These are phyloP conservation scores for Pyrenochaeta sp. DNA, from an alignment of 2,329 filamentous ascomycete genomes.

Conservation along the genomic window DNA sequence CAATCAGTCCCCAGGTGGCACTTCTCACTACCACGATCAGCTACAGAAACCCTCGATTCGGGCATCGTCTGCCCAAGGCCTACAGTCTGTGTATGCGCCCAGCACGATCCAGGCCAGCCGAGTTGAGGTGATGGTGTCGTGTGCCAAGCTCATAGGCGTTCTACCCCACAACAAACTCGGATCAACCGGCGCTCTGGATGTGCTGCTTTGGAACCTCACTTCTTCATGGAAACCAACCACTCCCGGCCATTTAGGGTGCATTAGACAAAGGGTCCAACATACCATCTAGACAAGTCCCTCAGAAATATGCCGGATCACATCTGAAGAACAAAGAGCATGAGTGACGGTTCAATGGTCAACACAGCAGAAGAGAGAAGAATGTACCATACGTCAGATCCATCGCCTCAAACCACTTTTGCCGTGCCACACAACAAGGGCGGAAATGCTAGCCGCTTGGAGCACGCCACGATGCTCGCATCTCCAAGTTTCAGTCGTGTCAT, in stretches of 20 bases:
- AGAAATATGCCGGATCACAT: too few relatives aligned
- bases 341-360: neutral
- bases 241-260: neutral
- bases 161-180: conserved; percentile 38
- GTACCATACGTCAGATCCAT: conserved; percentile 1
- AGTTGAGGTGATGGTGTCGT: conserved; percentile 35
- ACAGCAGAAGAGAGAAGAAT: conserved; percentile 6
- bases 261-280: neutral
- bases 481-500: conserved; percentile 23
- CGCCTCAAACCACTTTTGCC: conserved; percentile 22
- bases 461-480: conserved; percentile 22
- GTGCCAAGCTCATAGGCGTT: conserved; percentile 32
- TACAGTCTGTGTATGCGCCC: conserved; percentile 17
- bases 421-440: conserved; percentile 11
- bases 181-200: conserved; percentile 26
- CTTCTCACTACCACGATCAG: conserved; percentile 20
- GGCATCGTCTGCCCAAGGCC: conserved; percentile 25
- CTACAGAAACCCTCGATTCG: conserved; percentile 26
- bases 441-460: conserved; percentile 22
- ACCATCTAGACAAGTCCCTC: too few relatives aligned
- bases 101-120: conserved; percentile 16
- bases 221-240: conserved; percentile 10
- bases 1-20: conserved; percentile 16
- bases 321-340: neutral
- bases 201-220: conserved; percentile 24